Conservation (phyloP, 108 stramenopile genomes). For the Skeletonema menzelii region DNA sequence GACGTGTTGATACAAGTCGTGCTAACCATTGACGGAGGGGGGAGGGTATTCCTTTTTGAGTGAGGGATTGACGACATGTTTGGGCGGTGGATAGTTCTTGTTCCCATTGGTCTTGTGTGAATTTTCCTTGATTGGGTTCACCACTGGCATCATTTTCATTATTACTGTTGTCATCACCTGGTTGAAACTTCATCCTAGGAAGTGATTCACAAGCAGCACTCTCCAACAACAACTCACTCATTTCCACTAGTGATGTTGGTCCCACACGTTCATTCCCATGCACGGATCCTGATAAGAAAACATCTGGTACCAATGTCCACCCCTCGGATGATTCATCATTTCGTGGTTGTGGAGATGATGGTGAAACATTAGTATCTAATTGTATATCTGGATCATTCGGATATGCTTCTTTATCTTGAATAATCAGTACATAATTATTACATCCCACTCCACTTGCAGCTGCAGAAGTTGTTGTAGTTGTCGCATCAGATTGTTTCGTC, state of each 20-base stretch:
- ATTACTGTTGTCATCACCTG: not conserved
- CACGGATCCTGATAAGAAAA: conserved; percentile 91
- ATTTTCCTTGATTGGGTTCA: not conserved
- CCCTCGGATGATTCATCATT: conserved; percentile 8
- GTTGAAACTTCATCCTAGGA: conserved; percentile 46
- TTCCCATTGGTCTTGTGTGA: conserved; percentile 15
- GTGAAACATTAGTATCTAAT: not conserved
- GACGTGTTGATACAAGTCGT: conserved; percentile 67
- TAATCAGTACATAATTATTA: conserved; percentile 74
- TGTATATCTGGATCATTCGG: conserved; percentile 55
- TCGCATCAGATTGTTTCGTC: not conserved
- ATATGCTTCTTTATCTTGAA: conserved; percentile 79
- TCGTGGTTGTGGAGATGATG: not conserved
- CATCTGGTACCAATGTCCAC: conserved; percentile 78
- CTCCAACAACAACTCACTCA: conserved; percentile 55
- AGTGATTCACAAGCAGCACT: conserved; percentile 80
- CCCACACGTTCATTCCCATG: conserved; percentile 98
- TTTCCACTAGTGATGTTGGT: conserved; percentile 63
- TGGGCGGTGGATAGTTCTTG: conserved; percentile 16
- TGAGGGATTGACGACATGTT: conserved; percentile 44
- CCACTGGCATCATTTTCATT: not conserved
- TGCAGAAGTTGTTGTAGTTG: too few relatives aligned
- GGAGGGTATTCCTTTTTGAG: conserved; percentile 29
- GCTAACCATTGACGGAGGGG: conserved; percentile 58
- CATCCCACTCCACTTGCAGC: conserved; percentile 46